These are phyloP conservation scores for Neofusicoccum laricinum DNA, from an alignment of 2,329 filamentous ascomycete genomes.

Conservation along the genomic window DNA sequence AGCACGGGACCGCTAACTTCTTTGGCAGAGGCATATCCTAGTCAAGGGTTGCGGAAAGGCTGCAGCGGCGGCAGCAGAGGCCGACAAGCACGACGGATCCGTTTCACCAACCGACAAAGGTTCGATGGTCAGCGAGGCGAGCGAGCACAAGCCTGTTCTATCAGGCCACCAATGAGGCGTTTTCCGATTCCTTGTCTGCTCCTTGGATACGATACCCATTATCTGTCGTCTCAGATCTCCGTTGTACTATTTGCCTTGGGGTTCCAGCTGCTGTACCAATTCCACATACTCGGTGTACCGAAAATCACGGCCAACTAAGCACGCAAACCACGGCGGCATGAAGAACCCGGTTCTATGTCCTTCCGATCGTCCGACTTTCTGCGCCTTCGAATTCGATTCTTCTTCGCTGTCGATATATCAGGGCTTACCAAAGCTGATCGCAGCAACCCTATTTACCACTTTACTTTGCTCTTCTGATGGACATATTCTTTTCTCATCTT, in stretches of 20 bases:
- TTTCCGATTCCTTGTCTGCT: not conserved
- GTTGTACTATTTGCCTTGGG: constrained; percentile 7
- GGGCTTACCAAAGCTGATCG: not conserved
- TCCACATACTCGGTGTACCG: not conserved
- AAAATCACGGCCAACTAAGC: not conserved
- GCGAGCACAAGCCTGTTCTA: constrained; percentile 14
- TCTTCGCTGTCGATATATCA: constrained; percentile 8
- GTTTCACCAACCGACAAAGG: constrained; percentile 15
- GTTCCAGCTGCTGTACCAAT: constrained; percentile 1
- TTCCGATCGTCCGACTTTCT: not conserved
- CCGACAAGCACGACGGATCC: constrained; percentile 24
- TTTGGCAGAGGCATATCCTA: constrained; percentile 59
- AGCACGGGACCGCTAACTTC: constrained; percentile 24
- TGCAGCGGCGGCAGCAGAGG: constrained; percentile 27
- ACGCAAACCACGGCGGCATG: not conserved
- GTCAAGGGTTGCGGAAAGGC: constrained; percentile 65
- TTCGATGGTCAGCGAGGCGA: constrained; percentile 12
- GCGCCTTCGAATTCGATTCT: not conserved
- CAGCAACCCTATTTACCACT: not conserved
- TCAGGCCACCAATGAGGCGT: constrained; percentile 5
- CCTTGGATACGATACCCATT: constrained; percentile 11
- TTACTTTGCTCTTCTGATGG: not conserved
- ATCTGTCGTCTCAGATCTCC: not conserved
- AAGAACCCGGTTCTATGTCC: not conserved
- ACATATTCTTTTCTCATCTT: not conserved